Conservation (phyloP, 2,329 filamentous ascomycete species). For the Ceratocystis destructans region DNA sequence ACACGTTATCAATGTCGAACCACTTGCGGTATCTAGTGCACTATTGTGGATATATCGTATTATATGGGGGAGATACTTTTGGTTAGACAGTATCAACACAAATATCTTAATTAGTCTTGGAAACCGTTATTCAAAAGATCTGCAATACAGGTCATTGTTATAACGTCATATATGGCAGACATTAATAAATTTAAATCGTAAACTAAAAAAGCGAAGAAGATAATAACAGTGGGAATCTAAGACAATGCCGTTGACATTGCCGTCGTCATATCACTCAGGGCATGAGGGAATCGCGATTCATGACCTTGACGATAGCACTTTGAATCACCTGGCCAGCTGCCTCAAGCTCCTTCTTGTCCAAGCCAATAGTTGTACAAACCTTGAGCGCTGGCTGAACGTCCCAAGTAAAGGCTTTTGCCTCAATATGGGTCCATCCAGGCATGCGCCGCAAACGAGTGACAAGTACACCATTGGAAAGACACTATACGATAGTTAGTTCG, state of each 20-base stretch:
- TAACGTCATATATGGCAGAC: too few species aligned
- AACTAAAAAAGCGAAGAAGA: conserved; percentile 1
- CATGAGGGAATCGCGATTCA: conserved; percentile 40
- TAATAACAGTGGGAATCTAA: neutral
- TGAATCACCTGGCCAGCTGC: conserved; percentile 79
- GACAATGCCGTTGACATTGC: neutral
- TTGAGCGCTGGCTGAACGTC: conserved; percentile 71
- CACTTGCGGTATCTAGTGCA: too few species aligned
- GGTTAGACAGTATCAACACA: too few species aligned
- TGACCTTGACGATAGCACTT: conserved; percentile 86
- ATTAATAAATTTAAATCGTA: too few species aligned
- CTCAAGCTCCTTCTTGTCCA: conserved; percentile 90
- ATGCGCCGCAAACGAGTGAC: conserved; percentile 75
- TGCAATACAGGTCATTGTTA: too few species aligned
- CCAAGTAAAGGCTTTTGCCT: conserved; percentile 55
- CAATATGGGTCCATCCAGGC: conserved; percentile 49
- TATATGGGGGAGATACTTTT: too few species aligned
- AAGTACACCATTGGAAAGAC: conserved; percentile 73
- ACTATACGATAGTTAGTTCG: conserved; percentile 33
- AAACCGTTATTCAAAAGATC: too few species aligned
- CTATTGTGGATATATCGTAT: too few species aligned
- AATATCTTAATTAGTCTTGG: too few species aligned
- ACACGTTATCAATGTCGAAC: too few species aligned
- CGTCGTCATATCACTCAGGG: neutral
- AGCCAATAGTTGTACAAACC: conserved; percentile 73